These are phyloP conservation scores for Colletotrichum navitas DNA, from an alignment of 2,329 filamentous ascomycete species.

Conservation along the genomic window DNA sequence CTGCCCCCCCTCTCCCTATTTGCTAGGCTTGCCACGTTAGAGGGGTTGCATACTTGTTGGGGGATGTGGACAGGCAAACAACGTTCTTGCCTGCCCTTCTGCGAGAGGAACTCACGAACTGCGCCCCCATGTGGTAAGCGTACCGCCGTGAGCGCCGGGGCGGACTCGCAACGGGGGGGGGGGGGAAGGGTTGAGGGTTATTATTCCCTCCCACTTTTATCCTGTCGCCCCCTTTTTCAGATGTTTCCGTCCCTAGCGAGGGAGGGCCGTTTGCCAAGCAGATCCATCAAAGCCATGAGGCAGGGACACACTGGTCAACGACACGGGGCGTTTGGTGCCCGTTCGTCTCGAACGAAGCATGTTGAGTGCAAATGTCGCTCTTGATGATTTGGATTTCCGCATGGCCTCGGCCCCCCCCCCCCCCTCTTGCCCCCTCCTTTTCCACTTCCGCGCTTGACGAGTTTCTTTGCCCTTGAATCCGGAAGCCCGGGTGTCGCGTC, in stretches of 20 bases:
- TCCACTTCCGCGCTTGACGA: background rate
- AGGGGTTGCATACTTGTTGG: constrained; percentile 29
- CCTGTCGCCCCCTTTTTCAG: constrained; percentile 21
- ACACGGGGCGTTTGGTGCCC: constrained; percentile 13
- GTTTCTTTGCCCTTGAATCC: constrained; percentile 23
- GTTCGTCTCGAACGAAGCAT: constrained; percentile 37
- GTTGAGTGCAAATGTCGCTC: constrained; percentile 21
- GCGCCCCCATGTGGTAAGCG: background rate
- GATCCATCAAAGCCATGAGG: constrained; percentile 5
- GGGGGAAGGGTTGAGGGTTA: background rate
- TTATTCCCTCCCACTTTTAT: background rate
- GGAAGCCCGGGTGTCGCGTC: constrained; percentile 36
- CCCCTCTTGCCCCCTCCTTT: too few relatives aligned
- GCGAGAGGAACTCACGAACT: background rate
- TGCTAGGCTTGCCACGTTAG: background rate
- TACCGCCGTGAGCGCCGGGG: background rate
- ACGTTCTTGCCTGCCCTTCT: constrained; percentile 8
- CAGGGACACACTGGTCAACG: background rate
- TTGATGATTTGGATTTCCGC: constrained; percentile 29
- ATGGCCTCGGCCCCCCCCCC: background rate
- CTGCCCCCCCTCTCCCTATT: background rate
- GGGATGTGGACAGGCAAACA: constrained; percentile 11
- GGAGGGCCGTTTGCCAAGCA: constrained; percentile 24
- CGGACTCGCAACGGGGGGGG: background rate
- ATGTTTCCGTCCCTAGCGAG: constrained; percentile 35